Conservation (phyloP, 345 rosid species). For the Dipteronia sinensis region DNA sequence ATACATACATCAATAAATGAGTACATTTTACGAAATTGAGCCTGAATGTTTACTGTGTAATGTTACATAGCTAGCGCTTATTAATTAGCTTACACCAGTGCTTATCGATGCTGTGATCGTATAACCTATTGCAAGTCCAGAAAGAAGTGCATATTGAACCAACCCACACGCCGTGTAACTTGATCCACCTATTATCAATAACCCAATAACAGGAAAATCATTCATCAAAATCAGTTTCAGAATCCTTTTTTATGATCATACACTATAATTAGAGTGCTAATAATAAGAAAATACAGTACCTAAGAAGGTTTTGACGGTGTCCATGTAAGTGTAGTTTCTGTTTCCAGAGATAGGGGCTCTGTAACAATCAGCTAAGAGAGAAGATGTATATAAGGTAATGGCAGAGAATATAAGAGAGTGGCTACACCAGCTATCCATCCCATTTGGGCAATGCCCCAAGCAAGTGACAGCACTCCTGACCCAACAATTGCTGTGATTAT, state of each 20-base stretch:
- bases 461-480: constrained; percentile 24
- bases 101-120: constrained; percentile 25
- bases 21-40: neutral
- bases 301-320: constrained; percentile 13
- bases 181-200: constrained; percentile 3
- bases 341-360: constrained; percentile 17
- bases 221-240: too few relatives aligned
- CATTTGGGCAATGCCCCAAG: constrained; percentile 28
- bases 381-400: constrained; percentile 17
- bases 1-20: neutral
- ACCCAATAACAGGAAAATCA: neutral
- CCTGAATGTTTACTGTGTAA: neutral
- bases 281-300: neutral
- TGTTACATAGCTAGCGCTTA: neutral
- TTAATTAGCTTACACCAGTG: constrained; percentile 25
- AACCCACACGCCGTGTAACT: constrained; percentile 14
- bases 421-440: constrained; percentile 24
- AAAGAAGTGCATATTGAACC: constrained; percentile 15
- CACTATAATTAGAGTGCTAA: too few relatives aligned
- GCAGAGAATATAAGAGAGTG: constrained; percentile 19
- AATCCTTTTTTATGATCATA: too few relatives aligned
- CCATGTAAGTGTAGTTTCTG: constrained; percentile 21
- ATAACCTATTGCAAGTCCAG: constrained; percentile 10
- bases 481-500: constrained; percentile 30
- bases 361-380: constrained; percentile 26